phyloP scores from a whole-genome alignment of 2,329 filamentous ascomycete genomes.

The Diplodia corticola region DNA sequence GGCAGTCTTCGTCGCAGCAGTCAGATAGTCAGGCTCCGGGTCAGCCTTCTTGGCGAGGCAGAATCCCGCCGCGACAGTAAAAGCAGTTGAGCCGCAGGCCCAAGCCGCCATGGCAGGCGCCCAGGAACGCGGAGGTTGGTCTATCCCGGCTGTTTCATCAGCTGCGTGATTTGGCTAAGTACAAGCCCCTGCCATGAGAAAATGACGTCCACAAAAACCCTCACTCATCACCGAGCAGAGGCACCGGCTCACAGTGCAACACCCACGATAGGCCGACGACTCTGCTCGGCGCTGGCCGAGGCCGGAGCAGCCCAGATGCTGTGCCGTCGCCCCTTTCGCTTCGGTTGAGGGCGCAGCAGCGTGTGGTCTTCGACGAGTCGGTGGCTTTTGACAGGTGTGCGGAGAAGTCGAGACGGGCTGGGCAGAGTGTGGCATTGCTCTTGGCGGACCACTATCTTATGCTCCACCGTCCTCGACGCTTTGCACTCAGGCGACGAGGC shows the following conservation, averaged over 20 bases:
- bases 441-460: conserved; percentile 3
- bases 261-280: no score
- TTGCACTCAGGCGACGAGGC: conserved; percentile 3
- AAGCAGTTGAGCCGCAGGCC: background rate
- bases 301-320: no score
- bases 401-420: conserved; percentile 4
- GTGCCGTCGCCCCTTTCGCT: background rate
- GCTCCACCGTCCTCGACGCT: background rate
- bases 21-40: no score
- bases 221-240: no score
- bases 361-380: background rate
- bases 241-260: no score
- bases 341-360: background rate
- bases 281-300: no score
- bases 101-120: background rate
- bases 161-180: conserved; percentile 9
- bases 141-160: background rate
- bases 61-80: background rate
- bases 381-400: background rate
- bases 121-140: background rate
- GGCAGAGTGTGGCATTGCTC: conserved; percentile 17
- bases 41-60: conserved; percentile 9
- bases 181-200: no score
- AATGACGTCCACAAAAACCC: no score
- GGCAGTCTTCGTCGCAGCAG: background rate